phyloP scores from a whole-genome alignment of 1,284 basidiomycete genomes.

The Apiotrichum mycotoxinovorans region DNA sequence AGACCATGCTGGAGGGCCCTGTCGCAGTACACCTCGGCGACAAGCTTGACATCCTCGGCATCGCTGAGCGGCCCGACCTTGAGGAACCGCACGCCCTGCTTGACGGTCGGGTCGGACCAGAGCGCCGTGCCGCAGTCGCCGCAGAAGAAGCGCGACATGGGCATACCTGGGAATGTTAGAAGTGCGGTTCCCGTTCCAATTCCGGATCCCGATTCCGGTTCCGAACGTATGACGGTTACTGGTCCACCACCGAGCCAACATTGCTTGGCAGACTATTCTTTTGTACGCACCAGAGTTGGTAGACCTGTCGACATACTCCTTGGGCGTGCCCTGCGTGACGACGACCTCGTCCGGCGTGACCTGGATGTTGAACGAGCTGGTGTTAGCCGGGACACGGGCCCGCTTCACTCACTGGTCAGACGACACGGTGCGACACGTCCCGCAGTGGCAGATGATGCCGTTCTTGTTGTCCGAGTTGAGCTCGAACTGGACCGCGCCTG shows the following conservation, averaged over 20 bases:
- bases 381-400: not conserved
- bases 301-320: constrained; percentile 7
- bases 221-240: too few relatives aligned
- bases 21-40: constrained; percentile 4
- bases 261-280: too few relatives aligned
- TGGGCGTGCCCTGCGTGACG: constrained; percentile 15
- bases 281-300: constrained; percentile 2
- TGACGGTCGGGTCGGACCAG: constrained; percentile 11
- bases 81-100: constrained; percentile 7
- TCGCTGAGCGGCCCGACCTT: constrained; percentile 15
- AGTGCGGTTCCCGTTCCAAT: too few relatives aligned
- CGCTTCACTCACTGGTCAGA: constrained; percentile 3
- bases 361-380: constrained; percentile 16
- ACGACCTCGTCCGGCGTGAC: constrained; percentile 2
- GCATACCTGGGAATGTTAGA: constrained; percentile 4
- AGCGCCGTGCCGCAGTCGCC: constrained; percentile 15
- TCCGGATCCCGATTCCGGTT: too few relatives aligned
- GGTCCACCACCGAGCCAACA: too few relatives aligned
- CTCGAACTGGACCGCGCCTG: constrained; percentile 11
- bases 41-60: constrained; percentile 2
- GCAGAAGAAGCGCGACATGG: constrained; percentile 16
- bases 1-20: not conserved
- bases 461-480: constrained; percentile 3
- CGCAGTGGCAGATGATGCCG: constrained; percentile 13
- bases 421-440: constrained; percentile 8